Conservation (phyloP, 1,284 basidiomycete genomes). For the Ganoderma resinaceum region DNA sequence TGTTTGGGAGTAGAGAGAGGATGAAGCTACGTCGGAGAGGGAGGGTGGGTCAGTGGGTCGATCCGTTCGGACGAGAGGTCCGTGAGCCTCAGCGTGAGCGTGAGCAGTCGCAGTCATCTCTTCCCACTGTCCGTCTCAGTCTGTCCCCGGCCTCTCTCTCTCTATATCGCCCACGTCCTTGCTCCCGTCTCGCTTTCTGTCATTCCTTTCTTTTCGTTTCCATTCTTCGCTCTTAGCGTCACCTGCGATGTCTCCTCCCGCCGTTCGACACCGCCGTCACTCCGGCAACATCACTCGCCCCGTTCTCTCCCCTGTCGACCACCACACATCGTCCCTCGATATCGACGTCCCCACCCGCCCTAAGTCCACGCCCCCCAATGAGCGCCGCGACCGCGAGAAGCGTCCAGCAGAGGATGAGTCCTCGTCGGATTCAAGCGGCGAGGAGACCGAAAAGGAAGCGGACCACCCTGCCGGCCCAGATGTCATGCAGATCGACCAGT, state of each 20-base stretch:
- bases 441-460: conserved; percentile 34
- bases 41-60: too few species aligned
- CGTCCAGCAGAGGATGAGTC: conserved; percentile 28
- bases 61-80: neutral
- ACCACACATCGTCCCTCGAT: conserved; percentile 21
- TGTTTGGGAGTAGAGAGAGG: neutral
- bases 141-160: neutral
- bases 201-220: conserved; percentile 10
- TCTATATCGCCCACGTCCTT: conserved; percentile 9
- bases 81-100: neutral
- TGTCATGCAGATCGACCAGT: conserved; percentile 37
- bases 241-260: conserved; percentile 28
- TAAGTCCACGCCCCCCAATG: conserved; percentile 46
- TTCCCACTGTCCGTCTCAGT: neutral
- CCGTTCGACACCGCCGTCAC: conserved; percentile 42
- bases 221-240: conserved; percentile 5
- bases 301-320: conserved; percentile 31
- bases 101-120: neutral
- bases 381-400: conserved; percentile 37
- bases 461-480: neutral
- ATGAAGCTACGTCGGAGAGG: neutral
- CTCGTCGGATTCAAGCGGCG: conserved; percentile 24
- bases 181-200: conserved; percentile 1
- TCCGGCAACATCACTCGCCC: conserved; percentile 42
- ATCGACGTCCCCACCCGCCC: conserved; percentile 41